These are phyloP conservation scores for Protomyces macrosporus DNA, from an alignment of 1,139 yeast genomes.

Conservation along the genomic window DNA sequence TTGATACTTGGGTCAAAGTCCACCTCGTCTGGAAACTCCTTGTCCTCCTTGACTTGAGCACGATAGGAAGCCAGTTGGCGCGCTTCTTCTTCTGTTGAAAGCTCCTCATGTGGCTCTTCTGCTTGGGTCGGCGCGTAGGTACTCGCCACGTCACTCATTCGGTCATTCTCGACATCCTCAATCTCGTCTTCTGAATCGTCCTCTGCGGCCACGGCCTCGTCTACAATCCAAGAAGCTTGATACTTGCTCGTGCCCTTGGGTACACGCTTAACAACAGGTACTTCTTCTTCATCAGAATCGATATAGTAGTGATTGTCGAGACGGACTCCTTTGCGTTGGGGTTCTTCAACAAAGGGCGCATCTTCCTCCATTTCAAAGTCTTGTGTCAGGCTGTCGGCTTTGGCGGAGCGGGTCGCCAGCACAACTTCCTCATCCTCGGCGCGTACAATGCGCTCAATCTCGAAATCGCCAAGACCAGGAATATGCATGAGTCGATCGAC, in stretches of 20 bases:
- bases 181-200: slow-evolving; percentile 39
- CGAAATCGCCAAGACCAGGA: slow-evolving; percentile 87
- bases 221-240: slow-evolving; percentile 85
- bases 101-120: slow-evolving; percentile 63
- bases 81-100: slow-evolving; percentile 76
- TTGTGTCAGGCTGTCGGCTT: slow-evolving; percentile 63
- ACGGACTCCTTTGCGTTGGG: slow-evolving; percentile 51
- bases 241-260: slow-evolving; percentile 92
- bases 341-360: slow-evolving; percentile 43
- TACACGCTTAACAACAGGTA: slow-evolving; percentile 44
- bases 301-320: slow-evolving; percentile 67
- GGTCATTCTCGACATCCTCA: slow-evolving; percentile 35
- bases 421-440: slow-evolving; percentile 30
- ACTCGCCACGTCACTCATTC: slow-evolving; percentile 34
- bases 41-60: slow-evolving; percentile 62
- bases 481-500: slow-evolving; percentile 74
- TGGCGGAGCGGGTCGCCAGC: slow-evolving; percentile 46
- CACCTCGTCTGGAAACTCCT: slow-evolving; percentile 92
- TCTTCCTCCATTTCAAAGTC: slow-evolving; percentile 42
- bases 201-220: slow-evolving; percentile 48
- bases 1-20: slow-evolving; percentile 72
- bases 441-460: slow-evolving; percentile 60
- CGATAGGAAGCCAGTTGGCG: slow-evolving; percentile 68
- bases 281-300: slow-evolving; percentile 41
- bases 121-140: slow-evolving; percentile 46